Base-by-base conservation (phyloP, 345 rosid genomes). In the Psidium friedrichsthalianum region DNA sequence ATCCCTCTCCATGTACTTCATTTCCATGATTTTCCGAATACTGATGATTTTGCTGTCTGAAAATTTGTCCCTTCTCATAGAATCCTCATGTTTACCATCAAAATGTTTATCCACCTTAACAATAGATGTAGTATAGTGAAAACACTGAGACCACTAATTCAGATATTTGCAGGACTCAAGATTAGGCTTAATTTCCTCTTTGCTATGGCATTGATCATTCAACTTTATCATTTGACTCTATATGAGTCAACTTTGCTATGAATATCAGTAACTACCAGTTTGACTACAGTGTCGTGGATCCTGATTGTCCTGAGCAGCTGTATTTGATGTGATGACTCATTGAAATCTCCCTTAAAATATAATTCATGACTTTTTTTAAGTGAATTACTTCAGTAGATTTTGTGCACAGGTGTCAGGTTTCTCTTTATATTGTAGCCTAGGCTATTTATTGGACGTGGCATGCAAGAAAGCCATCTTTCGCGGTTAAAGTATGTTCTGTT, bases 391-490 rank as follows among this genome's bases (percentile, higher is more conserved):
- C 18, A 58, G 29, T 58, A 6, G 69, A 58, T n/a, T 58, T 58
- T 6, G 36, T 5, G 69, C 32, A 6, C 5, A 58, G 13, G 69
- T 58, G 27, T n/a, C 69, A 82, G 74, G 32, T n/a, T 58, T 87
- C 52, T 76, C 84, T 55, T 88, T 42, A 0, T 5, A 58, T 16
- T 91, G 92, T 89, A 95, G 99, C 93, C 98, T 88, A 92, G 97
- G 90, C 88, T 92, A 91, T 97, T 90, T 78, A 88, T 94, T 83
- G 98, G 99, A 85, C 92, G 95, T 82, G 98, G 98, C 87, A 91
- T 95, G 97, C 98, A 95, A 89, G 99, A 97, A 92, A 94, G 95
- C 76, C 98, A 95, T 89, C 85, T 97, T 85, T 94, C 98, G 24
- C 91, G 90, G 81, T 90, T 94, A 93, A 97, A 95, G 98, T 95